Percentiles rank a stretch among this genome's conserved stretches.
phyloP scores from a whole-genome alignment of 2,329 filamentous ascomycete species.

The Pestalotiopsis sp. region DNA sequence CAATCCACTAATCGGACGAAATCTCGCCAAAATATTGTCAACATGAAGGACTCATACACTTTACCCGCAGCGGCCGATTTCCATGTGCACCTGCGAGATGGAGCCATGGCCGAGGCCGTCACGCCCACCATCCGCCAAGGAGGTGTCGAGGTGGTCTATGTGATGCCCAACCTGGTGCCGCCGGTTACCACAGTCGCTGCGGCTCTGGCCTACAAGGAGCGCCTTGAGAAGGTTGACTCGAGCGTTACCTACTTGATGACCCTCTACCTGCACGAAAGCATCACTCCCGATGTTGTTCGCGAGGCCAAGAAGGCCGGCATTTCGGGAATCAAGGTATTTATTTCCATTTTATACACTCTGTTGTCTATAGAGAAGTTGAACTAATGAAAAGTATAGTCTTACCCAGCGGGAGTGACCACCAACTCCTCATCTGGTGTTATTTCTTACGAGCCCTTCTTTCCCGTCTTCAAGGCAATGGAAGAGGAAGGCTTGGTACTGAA shows the following conservation, averaged over 20 bases:
- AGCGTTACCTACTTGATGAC: conserved; percentile 55
- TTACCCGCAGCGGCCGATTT: conserved; percentile 17
- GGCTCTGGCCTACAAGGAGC: conserved; percentile 49
- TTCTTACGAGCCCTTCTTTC: conserved; percentile 56
- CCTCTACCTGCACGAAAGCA: conserved; percentile 51
- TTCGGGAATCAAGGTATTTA: conserved; percentile 55
- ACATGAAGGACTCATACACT: conserved; percentile 16
- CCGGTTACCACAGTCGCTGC: conserved; percentile 51
- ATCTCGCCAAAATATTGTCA: neutral
- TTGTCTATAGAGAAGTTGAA: no score
- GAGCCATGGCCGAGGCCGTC: conserved; percentile 52
- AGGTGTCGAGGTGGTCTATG: conserved; percentile 55
- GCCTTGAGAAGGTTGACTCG: conserved; percentile 46
- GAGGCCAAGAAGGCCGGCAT: conserved; percentile 64
- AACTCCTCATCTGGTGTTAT: conserved; percentile 50
- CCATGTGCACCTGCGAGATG: conserved; percentile 42
- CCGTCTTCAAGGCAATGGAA: conserved; percentile 70
- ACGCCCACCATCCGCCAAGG: conserved; percentile 51
- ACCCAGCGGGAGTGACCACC: conserved; percentile 31
- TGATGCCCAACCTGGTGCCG: conserved; percentile 57
- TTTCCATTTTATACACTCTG: neutral
- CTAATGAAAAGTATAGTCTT: conserved; percentile 7
- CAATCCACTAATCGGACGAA: neutral
- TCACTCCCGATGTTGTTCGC: conserved; percentile 55
- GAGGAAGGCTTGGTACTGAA: conserved; percentile 66